phyloP scores from a whole-genome alignment of 1,284 basidiomycete species.

The Tausonia pullulans region DNA sequence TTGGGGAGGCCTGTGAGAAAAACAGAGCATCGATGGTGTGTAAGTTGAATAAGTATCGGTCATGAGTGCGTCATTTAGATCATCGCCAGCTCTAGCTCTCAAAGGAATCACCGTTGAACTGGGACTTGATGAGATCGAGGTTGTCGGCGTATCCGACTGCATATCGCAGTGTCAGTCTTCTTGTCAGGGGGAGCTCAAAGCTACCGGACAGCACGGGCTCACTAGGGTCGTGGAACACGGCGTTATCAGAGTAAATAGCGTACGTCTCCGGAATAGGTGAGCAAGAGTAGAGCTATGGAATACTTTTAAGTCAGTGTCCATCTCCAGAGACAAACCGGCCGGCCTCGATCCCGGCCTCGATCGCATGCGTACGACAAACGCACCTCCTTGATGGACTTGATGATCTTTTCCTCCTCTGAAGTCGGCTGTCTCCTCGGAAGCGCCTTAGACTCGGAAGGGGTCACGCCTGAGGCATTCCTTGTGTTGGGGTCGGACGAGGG shows the following conservation, averaged over 20 bases:
- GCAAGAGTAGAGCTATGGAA: slow-evolving; percentile 2
- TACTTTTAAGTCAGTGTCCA: background rate
- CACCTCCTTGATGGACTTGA: slow-evolving; percentile 10
- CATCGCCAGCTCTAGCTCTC: background rate
- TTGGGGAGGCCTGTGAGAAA: background rate
- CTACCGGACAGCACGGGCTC: too few species aligned
- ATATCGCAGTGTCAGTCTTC: too few species aligned
- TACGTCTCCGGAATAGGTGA: background rate
- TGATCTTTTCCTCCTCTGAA: background rate
- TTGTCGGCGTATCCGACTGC: slow-evolving; percentile 1
- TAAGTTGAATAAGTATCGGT: background rate
- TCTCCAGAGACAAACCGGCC: background rate
- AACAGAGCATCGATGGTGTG: background rate
- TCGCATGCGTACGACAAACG: background rate
- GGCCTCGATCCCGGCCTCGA: background rate
- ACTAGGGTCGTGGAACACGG: slow-evolving; percentile 9
- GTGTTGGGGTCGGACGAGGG: slow-evolving; percentile 5
- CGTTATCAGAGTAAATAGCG: background rate
- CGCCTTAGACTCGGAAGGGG: slow-evolving; percentile 4
- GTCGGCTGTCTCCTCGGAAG: slow-evolving; percentile 5
- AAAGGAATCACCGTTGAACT: background rate
- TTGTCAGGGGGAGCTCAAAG: too few species aligned
- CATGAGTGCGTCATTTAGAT: background rate
- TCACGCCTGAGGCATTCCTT: background rate
- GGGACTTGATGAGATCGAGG: background rate